phyloP scores from a whole-genome alignment of 192 early-diverging fungal species.

The Gigaspora rosea region DNA sequence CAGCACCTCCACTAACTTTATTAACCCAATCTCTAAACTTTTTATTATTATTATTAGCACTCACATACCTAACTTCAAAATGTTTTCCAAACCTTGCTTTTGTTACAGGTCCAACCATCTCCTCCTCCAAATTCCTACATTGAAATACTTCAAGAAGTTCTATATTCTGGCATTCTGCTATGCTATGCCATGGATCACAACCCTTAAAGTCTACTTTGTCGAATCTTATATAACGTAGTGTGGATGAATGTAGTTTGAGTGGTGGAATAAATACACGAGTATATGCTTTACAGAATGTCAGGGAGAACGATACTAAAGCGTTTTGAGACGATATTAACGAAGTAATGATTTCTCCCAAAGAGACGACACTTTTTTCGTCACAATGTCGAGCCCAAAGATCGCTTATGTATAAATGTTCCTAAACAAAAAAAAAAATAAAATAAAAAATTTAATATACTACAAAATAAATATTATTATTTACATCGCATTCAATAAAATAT shows the following conservation, averaged over 20 bases:
- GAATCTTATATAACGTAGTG: not conserved
- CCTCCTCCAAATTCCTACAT: not conserved
- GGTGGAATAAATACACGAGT: not conserved
- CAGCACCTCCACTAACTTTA: not conserved
- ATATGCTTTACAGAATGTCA: not conserved
- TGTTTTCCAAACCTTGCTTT: not conserved
- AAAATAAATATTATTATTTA: not conserved
- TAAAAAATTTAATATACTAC: not conserved
- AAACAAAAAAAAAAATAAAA: not conserved
- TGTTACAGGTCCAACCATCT: not conserved
- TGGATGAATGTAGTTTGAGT: not conserved
- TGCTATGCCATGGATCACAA: not conserved
- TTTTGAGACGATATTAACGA: not conserved
- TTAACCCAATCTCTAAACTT: not conserved
- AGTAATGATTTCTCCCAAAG: not conserved
- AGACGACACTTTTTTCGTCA: not conserved
- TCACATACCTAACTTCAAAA: conserved; percentile 1
- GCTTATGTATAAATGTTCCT: not conserved
- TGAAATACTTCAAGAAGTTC: not conserved
- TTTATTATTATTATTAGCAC: not conserved
- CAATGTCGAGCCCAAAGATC: not conserved
- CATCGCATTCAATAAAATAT: not conserved
- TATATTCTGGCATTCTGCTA: not conserved
- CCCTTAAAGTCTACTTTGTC: not conserved
- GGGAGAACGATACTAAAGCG: not conserved